Evolutionary conservation across 2,329 filamentous ascomycete species (phyloP).

Genomic region (Endothia cerciana): DNA sequence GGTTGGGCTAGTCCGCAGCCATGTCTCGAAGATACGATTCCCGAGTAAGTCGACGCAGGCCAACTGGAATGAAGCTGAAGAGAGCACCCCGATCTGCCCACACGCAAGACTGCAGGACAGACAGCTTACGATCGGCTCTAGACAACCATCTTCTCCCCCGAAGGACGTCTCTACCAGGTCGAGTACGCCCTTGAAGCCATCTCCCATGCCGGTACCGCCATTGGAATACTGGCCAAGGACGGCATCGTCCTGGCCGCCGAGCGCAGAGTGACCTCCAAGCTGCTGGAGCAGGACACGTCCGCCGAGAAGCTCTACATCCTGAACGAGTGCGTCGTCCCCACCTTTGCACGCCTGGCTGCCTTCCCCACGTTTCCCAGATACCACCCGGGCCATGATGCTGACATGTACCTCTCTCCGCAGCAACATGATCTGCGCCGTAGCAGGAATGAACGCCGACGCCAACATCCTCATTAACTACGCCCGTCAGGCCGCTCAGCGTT

Average conservation of each 20-base stretch:
- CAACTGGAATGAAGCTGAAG: slow-evolving; percentile 9
- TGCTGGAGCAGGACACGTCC: slow-evolving; percentile 98
- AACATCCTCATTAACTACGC: slow-evolving; percentile 99
- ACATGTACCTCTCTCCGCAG: slow-evolving; percentile 49
- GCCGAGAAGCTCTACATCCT: slow-evolving; percentile 99
- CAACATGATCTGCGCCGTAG: slow-evolving; percentile 99
- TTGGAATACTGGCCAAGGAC: slow-evolving; percentile 96
- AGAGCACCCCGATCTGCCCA: slow-evolving; percentile 12
- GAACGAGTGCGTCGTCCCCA: slow-evolving; percentile 74
- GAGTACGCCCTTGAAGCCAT: slow-evolving; percentile 99
- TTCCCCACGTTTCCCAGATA: background rate
- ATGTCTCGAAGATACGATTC: slow-evolving; percentile 99
- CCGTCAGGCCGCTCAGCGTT: slow-evolving; percentile 92
- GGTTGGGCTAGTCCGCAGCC: slow-evolving; percentile 39
- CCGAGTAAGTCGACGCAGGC: slow-evolving; percentile 65
- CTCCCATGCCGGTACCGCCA: slow-evolving; percentile 94
- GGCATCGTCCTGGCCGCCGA: slow-evolving; percentile 97
- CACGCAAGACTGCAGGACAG: background rate
- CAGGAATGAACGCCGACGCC: slow-evolving; percentile 98
- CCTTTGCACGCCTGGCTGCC: background rate
- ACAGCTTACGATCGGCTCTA: slow-evolving; percentile 42
- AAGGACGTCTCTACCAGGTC: slow-evolving; percentile 97
- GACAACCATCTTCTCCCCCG: slow-evolving; percentile 99
- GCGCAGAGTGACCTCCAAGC: slow-evolving; percentile 98
- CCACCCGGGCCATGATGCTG: slow-evolving; percentile 20